phyloP scores from a whole-genome alignment of 257 asterid genomes.

The Solanum virginianum region DNA sequence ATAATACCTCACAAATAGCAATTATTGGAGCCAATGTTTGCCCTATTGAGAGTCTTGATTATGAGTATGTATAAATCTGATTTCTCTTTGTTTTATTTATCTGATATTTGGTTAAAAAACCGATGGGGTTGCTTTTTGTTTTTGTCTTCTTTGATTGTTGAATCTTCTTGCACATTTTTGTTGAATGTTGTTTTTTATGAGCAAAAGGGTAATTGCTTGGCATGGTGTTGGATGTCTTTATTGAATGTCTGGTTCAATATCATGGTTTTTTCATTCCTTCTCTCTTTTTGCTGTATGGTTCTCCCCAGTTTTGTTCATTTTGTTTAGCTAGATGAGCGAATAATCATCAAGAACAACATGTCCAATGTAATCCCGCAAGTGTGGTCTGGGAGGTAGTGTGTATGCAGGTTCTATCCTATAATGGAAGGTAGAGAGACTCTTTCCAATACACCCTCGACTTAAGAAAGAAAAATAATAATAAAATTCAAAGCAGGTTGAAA shows the following conservation, averaged over 20 bases:
- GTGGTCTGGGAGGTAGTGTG: too few relatives aligned
- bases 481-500: not conserved
- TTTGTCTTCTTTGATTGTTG: not conserved
- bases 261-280: not conserved
- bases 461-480: not conserved
- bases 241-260: not conserved
- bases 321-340: not conserved
- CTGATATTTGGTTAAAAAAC: not conserved
- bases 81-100: not conserved
- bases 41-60: conserved; percentile 82
- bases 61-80: conserved; percentile 39
- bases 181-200: not conserved
- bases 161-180: not conserved
- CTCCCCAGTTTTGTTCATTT: not conserved
- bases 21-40: conserved; percentile 62
- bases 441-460: not conserved
- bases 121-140: not conserved
- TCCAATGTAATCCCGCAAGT: too few relatives aligned
- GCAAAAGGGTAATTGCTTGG: not conserved
- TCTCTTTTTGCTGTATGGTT: not conserved
- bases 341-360: not conserved
- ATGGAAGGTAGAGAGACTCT: not conserved
- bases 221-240: not conserved
- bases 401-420: not conserved
- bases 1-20: conserved; percentile 81